These are phyloP conservation scores for Annulohypoxylon maeteangense DNA, from an alignment of 495 filamentous ascomycete species.

Conservation along the genomic window DNA sequence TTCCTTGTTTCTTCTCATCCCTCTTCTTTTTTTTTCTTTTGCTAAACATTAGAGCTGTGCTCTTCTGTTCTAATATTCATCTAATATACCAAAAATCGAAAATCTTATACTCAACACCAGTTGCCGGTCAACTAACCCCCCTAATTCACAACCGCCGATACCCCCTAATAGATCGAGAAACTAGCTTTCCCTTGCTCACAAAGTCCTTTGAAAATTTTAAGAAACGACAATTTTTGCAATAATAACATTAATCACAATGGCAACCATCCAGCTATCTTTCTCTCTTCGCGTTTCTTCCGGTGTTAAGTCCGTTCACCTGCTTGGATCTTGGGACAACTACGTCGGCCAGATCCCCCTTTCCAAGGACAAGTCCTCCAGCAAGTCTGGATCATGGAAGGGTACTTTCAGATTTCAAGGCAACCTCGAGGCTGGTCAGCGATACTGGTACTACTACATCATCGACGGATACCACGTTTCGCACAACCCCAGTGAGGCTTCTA, in stretches of 20 bases:
- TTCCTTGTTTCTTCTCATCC: constrained; percentile 62
- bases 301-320: constrained; percentile 96
- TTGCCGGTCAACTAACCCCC: constrained; percentile 62
- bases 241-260: constrained; percentile 71
- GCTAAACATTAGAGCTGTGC: constrained; percentile 61
- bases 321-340: constrained; percentile 99
- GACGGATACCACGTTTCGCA: constrained; percentile 99
- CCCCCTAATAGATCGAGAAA: constrained; percentile 55
- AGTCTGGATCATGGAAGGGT: constrained; percentile 89
- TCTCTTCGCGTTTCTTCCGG: constrained; percentile 93
- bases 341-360: constrained; percentile 89
- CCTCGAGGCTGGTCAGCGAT: constrained; percentile 84
- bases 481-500: constrained; percentile 89
- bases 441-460: constrained; percentile 99
- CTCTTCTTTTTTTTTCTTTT: constrained; percentile 61
- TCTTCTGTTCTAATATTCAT: constrained; percentile 49
- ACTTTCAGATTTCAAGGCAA: constrained; percentile 95
- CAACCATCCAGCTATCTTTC: constrained; percentile 86
- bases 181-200: constrained; percentile 71
- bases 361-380: constrained; percentile 80
- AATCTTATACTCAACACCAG: constrained; percentile 52
- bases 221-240: constrained; percentile 54
- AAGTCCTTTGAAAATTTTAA: constrained; percentile 47
- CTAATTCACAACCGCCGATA: constrained; percentile 49
- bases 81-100: constrained; percentile 50